These are phyloP conservation scores for Alternaria angustiovoidea DNA, from an alignment of 2,329 filamentous ascomycete species.

Conservation along the genomic window DNA sequence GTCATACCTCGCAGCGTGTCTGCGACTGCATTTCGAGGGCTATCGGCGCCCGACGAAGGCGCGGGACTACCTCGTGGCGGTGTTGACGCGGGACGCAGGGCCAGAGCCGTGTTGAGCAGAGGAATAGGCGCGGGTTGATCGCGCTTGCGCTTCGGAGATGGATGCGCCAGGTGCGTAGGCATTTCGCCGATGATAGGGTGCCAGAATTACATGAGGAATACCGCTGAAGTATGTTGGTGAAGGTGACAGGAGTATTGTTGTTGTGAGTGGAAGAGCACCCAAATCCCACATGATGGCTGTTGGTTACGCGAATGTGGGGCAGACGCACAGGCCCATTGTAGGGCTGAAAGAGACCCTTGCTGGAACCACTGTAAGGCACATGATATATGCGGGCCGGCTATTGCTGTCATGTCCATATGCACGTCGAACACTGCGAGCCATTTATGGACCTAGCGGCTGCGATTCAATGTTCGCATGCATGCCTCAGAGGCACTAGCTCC, in stretches of 20 bases:
- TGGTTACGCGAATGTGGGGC: constrained; percentile 33
- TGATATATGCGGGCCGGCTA: constrained; percentile 15
- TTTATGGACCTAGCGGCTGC: background rate
- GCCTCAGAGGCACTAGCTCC: background rate
- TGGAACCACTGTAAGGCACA: constrained; percentile 11
- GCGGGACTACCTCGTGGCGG: constrained; percentile 36
- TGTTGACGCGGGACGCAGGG: constrained; percentile 38
- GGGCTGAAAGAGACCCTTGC: constrained; percentile 29
- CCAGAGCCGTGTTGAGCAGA: constrained; percentile 45
- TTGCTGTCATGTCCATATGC: background rate
- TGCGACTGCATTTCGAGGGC: constrained; percentile 48
- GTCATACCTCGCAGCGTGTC: constrained; percentile 48
- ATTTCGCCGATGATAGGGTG: constrained; percentile 34
- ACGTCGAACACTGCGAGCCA: background rate
- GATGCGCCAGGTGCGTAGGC: constrained; percentile 46
- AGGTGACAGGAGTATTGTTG: constrained; percentile 6
- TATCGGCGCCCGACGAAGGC: constrained; percentile 36
- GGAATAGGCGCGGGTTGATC: constrained; percentile 41
- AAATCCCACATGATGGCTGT: constrained; percentile 25
- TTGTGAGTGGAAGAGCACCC: constrained; percentile 12
- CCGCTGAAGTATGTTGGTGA: constrained; percentile 9
- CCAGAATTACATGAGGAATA: constrained; percentile 40
- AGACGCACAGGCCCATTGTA: constrained; percentile 24
- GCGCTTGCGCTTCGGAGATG: constrained; percentile 52
- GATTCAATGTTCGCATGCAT: background rate